These are phyloP conservation scores for Amylocystis lapponica DNA, from an alignment of 768 basidiomycete species.

Conservation along the genomic window DNA sequence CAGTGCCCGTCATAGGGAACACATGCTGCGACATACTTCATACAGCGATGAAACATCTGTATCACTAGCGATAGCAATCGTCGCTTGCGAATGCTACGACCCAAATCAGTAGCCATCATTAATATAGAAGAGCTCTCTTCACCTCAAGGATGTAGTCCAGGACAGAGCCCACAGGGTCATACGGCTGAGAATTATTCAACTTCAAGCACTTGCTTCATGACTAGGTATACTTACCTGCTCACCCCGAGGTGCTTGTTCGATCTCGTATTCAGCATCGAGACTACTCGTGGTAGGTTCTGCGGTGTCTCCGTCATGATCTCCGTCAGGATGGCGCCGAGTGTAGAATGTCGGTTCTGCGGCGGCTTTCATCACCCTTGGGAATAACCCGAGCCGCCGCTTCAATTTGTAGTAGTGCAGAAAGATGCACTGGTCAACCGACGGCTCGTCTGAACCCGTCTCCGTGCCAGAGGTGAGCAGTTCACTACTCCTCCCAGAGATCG, in stretches of 20 bases:
- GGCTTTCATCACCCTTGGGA: conserved; percentile 3
- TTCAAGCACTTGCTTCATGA: background rate
- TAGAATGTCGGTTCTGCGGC: conserved; percentile 9
- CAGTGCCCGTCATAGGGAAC: too few relatives aligned
- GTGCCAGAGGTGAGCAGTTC: background rate
- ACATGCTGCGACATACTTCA: too few relatives aligned
- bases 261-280: background rate
- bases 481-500: too few relatives aligned
- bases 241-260: background rate
- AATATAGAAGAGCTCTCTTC: too few relatives aligned
- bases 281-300: background rate
- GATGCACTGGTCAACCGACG: conserved; percentile 11
- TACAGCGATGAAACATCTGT: too few relatives aligned
- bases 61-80: too few relatives aligned
- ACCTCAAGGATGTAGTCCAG: conserved; percentile 7
- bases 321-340: background rate
- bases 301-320: background rate
- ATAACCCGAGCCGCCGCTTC: conserved; percentile 4
- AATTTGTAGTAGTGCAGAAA: conserved; percentile 18
- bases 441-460: background rate
- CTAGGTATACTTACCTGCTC: background rate
- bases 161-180: background rate
- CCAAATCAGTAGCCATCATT: too few relatives aligned
- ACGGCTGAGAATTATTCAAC: background rate
- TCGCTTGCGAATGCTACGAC: too few relatives aligned